Conservation (phyloP, 1,284 basidiomycete species). For the Pisolithus thermaeus region DNA sequence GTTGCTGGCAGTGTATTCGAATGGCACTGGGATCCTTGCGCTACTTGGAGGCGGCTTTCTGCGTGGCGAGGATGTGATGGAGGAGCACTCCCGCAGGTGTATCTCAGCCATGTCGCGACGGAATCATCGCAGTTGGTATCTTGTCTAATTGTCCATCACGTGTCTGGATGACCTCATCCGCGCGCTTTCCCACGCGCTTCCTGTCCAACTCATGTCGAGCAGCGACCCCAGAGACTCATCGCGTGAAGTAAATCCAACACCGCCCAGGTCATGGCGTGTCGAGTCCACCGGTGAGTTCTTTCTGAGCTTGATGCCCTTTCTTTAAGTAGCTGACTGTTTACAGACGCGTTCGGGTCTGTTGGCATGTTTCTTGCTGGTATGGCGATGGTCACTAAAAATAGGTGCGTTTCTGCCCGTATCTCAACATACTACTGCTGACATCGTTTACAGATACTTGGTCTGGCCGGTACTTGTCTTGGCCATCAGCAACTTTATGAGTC, state of each 20-base stretch:
- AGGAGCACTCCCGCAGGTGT: conserved; percentile 14
- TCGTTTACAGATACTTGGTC: conserved; percentile 46
- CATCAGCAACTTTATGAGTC: conserved; percentile 58
- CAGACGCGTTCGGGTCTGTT: conserved; percentile 55
- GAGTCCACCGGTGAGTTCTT: conserved; percentile 47
- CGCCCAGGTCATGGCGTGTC: conserved; percentile 59
- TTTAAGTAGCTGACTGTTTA: background rate
- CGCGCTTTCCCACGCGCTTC: background rate
- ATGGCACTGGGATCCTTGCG: conserved; percentile 46
- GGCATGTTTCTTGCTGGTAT: conserved; percentile 72
- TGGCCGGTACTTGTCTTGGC: conserved; percentile 68
- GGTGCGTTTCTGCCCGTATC: conserved; percentile 36
- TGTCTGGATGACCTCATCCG: background rate
- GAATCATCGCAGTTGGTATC: background rate
- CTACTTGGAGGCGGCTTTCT: conserved; percentile 49
- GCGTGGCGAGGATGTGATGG: conserved; percentile 23
- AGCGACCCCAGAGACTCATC: conserved; percentile 60
- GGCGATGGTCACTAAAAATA: conserved; percentile 73
- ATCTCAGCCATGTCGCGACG: conserved; percentile 15
- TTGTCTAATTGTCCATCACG: background rate
- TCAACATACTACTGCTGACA: background rate
- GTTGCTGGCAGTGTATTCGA: conserved; percentile 61
- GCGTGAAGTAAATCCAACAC: conserved; percentile 48
- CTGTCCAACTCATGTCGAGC: conserved; percentile 17
- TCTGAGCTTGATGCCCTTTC: background rate